Evolutionary conservation across 2,329 filamentous ascomycete species (phyloP).

Genomic region (Talaromyces sp.): DNA sequence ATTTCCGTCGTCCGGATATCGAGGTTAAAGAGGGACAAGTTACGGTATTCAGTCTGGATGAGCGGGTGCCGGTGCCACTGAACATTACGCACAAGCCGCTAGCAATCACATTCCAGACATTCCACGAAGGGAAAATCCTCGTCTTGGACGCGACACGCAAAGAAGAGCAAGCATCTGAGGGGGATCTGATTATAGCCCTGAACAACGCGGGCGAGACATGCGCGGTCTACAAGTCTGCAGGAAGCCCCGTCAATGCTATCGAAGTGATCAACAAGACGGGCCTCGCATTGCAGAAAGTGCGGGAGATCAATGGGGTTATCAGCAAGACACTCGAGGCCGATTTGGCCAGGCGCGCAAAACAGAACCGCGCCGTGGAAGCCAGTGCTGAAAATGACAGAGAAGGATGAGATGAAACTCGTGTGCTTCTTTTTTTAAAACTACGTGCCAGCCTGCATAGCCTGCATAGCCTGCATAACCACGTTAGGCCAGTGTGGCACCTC

Average conservation of each 20-base stretch:
- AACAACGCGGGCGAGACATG: constrained; percentile 89
- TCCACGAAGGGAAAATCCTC: constrained; percentile 43
- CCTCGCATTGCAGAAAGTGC: constrained; percentile 70
- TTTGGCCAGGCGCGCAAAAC: constrained; percentile 54
- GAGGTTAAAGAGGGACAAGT: constrained; percentile 78
- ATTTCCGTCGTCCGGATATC: constrained; percentile 88
- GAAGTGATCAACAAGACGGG: constrained; percentile 70
- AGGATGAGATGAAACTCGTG: constrained; percentile 17
- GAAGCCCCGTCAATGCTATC: constrained; percentile 73
- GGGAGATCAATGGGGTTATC: constrained; percentile 70
- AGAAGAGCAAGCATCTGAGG: constrained; percentile 55
- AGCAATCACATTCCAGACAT: constrained; percentile 86
- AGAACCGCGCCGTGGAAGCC: constrained; percentile 75
- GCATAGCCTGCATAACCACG: not conserved
- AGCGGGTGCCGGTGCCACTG: constrained; percentile 84
- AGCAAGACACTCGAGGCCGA: constrained; percentile 71
- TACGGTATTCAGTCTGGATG: constrained; percentile 75
- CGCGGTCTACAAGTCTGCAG: constrained; percentile 85
- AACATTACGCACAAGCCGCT: constrained; percentile 90
- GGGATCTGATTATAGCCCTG: constrained; percentile 71
- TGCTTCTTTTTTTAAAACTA: not conserved
- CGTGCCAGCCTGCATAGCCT: not conserved
- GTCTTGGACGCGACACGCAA: constrained; percentile 42
- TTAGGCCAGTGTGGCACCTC: not conserved
- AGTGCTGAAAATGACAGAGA: constrained; percentile 80